phyloP scores from a whole-genome alignment of 495 filamentous ascomycete species.

The Corynascus novoguineensis region DNA sequence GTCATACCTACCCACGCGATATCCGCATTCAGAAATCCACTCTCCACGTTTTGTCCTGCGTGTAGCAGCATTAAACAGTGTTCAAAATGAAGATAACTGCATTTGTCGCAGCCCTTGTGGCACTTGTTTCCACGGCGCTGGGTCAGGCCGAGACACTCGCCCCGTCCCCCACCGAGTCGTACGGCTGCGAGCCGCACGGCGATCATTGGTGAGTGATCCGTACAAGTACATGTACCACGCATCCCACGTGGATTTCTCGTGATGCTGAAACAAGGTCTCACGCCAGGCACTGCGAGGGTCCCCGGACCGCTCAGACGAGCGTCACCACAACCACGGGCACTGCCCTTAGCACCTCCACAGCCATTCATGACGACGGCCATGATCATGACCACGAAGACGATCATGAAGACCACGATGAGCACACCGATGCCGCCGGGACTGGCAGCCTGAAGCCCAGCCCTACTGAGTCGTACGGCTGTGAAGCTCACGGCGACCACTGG shows the following conservation, averaged over 20 bases:
- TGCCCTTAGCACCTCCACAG: slow-evolving; percentile 13
- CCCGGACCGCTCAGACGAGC: slow-evolving; percentile 16
- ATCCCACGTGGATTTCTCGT: not conserved
- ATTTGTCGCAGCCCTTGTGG: slow-evolving; percentile 16
- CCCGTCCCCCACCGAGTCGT: slow-evolving; percentile 35
- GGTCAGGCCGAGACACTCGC: slow-evolving; percentile 22
- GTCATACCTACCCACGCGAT: too few relatives aligned
- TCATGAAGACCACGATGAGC: slow-evolving; percentile 16
- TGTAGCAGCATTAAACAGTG: not conserved
- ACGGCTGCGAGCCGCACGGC: slow-evolving; percentile 34
- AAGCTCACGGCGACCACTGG: slow-evolving; percentile 38
- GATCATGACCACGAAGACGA: not conserved
- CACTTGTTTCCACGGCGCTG: slow-evolving; percentile 20
- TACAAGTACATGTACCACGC: too few relatives aligned
- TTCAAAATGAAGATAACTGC: slow-evolving; percentile 24
- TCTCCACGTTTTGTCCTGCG: not conserved
- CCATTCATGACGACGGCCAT: slow-evolving; percentile 12
- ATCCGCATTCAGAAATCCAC: too few relatives aligned
- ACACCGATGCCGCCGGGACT: slow-evolving; percentile 17
- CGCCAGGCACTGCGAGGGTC: slow-evolving; percentile 37
- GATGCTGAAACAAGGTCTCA: not conserved
- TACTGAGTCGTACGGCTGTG: slow-evolving; percentile 34
- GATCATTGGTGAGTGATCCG: slow-evolving; percentile 38
- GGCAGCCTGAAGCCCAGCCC: slow-evolving; percentile 29
- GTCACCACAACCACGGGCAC: not conserved